These are phyloP conservation scores for Umbelopsis sp. DNA, from an alignment of 371 early-diverging fungal species.

Conservation along the genomic window DNA sequence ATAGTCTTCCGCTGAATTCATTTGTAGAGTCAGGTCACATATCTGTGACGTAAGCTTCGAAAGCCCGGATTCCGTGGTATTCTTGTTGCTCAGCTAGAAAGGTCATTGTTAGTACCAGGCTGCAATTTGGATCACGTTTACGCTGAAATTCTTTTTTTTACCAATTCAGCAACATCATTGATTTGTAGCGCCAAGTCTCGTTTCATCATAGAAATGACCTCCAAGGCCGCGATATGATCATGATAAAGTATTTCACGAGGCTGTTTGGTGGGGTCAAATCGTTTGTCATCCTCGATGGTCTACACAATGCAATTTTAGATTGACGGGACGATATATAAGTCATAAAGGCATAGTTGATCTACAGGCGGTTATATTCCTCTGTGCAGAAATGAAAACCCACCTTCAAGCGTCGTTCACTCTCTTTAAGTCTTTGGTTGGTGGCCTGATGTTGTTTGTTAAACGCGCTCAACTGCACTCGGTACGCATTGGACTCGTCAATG, in stretches of 20 bases:
- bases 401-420: slow-evolving; percentile 5
- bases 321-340: too few species aligned
- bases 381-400: background rate
- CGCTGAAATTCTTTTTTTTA: background rate
- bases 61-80: slow-evolving; percentile 13
- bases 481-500: slow-evolving; percentile 8
- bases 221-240: slow-evolving; percentile 6
- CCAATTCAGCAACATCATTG: background rate
- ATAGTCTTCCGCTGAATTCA: background rate
- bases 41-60: slow-evolving; percentile 4
- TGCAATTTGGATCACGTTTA: background rate
- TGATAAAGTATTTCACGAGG: background rate
- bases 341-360: too few species aligned
- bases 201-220: background rate
- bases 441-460: slow-evolving; percentile 9
- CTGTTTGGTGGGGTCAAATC: background rate
- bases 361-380: too few species aligned
- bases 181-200: background rate
- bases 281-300: slow-evolving; percentile 1
- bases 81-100: background rate
- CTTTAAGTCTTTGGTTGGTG: slow-evolving; percentile 3
- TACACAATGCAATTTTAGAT: background rate
- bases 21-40: background rate
- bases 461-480: slow-evolving; percentile 5
- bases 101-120: background rate